Conservation (phyloP, 164 flowering plant species). For the Hamamelis virginiana region DNA sequence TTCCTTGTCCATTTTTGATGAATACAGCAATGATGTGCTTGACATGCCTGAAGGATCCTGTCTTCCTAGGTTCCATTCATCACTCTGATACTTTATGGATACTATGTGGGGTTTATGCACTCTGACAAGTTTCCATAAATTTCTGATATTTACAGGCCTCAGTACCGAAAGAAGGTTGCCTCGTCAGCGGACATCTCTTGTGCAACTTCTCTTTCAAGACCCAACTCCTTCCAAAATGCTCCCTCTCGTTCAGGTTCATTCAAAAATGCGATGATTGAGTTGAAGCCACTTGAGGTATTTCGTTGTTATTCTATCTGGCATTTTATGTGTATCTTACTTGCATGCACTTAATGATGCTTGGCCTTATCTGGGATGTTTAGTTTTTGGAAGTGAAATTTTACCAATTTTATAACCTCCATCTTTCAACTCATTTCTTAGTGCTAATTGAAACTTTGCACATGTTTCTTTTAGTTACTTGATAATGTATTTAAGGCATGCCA, state of each 20-base stretch:
- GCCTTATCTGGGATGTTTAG: not conserved
- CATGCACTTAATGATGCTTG: no score
- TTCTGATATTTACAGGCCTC: conserved; percentile 48
- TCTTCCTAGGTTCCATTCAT: conserved; percentile 63
- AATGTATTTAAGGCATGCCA: conserved; percentile 56
- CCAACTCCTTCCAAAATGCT: conserved; percentile 45
- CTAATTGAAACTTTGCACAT: not conserved
- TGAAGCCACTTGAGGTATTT: conserved; percentile 79
- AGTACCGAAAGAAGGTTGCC: conserved; percentile 42
- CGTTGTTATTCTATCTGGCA: not conserved
- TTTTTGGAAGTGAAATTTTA: not conserved
- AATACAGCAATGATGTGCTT: conserved; percentile 84
- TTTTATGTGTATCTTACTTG: not conserved
- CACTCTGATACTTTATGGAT: conserved; percentile 1
- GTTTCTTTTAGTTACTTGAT: conserved; percentile 54
- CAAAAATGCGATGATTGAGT: conserved; percentile 44
- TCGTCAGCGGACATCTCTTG: conserved; percentile 29
- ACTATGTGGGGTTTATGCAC: not conserved
- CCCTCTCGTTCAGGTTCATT: conserved; percentile 56
- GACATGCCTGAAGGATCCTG: conserved; percentile 86
- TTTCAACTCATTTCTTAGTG: not conserved
- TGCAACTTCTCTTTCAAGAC: conserved; percentile 47
- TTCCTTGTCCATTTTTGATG: conserved; percentile 73
- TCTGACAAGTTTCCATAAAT: conserved; percentile 7
- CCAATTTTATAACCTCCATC: not conserved